phyloP scores from a whole-genome alignment of 768 basidiomycete species.

The Termitomyces sp. region DNA sequence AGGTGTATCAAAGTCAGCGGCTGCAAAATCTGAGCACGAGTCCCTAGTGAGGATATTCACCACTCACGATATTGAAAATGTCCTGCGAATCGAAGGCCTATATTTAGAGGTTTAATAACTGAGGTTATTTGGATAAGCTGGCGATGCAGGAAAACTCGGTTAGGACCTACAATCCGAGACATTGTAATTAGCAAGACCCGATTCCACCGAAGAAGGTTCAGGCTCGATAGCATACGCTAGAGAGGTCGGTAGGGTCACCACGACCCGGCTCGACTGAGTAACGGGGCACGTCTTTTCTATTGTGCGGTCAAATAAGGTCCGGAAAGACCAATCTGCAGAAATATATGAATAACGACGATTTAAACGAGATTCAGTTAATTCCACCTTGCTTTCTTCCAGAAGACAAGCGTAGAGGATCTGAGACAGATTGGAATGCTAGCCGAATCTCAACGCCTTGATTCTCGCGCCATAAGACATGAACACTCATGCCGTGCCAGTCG shows the following conservation, averaged over 20 bases:
- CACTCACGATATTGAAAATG: conserved; percentile 63
- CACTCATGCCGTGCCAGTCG: conserved; percentile 86
- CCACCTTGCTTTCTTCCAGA: conserved; percentile 53
- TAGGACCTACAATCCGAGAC: conserved; percentile 39
- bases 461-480: conserved; percentile 68
- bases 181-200: conserved; percentile 44
- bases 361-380: conserved; percentile 1
- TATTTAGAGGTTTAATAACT: conserved; percentile 48
- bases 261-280: conserved; percentile 54
- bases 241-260: conserved; percentile 43
- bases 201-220: conserved; percentile 36
- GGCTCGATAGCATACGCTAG: conserved; percentile 47
- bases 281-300: conserved; percentile 70
- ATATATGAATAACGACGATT: conserved; percentile 1
- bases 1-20: conserved; percentile 33
- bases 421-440: conserved; percentile 71
- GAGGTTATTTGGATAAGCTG: conserved; percentile 9
- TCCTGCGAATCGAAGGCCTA: conserved; percentile 53
- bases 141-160: neutral
- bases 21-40: conserved; percentile 21
- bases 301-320: conserved; percentile 60
- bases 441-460: conserved; percentile 58
- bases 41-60: neutral
- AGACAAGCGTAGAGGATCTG: conserved; percentile 66
- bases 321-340: conserved; percentile 69